Conservation (phyloP, 1,139 yeast genomes). For the Magnusiomyces tetraspermus region DNA sequence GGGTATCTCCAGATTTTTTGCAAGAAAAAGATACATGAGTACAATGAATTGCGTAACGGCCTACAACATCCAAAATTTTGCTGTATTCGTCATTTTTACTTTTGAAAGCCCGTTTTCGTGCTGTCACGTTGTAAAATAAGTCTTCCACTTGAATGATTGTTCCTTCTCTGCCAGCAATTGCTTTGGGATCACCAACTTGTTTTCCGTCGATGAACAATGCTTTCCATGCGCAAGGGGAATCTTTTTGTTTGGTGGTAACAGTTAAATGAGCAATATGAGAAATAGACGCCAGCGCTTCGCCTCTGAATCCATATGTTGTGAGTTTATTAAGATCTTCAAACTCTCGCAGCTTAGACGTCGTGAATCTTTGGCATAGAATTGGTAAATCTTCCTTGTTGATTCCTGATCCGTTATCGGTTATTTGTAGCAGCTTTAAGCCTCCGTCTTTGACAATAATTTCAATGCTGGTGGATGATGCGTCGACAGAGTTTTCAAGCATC, state of each 20-base stretch:
- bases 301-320: constrained; percentile 66
- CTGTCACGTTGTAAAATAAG: constrained; percentile 78
- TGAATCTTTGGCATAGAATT: constrained; percentile 52
- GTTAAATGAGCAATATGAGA: constrained; percentile 56
- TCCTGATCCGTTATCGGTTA: constrained; percentile 74
- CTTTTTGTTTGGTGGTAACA: constrained; percentile 63
- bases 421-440: constrained; percentile 51
- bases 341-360: constrained; percentile 57
- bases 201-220: constrained; percentile 60
- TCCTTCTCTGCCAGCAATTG: constrained; percentile 81
- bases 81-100: constrained; percentile 67
- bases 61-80: constrained; percentile 71
- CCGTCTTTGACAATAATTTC: constrained; percentile 55
- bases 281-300: constrained; percentile 70
- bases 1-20: constrained; percentile 58
- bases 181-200: constrained; percentile 44
- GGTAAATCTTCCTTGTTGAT: constrained; percentile 48
- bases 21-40: constrained; percentile 64
- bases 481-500: constrained; percentile 69
- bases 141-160: constrained; percentile 83
- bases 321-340: constrained; percentile 45
- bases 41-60: constrained; percentile 74
- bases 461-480: constrained; percentile 60
- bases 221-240: constrained; percentile 53
- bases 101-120: constrained; percentile 58